phyloP scores from a whole-genome alignment of 2,329 filamentous ascomycete species.

The Paraphoma chrysanthemicola region DNA sequence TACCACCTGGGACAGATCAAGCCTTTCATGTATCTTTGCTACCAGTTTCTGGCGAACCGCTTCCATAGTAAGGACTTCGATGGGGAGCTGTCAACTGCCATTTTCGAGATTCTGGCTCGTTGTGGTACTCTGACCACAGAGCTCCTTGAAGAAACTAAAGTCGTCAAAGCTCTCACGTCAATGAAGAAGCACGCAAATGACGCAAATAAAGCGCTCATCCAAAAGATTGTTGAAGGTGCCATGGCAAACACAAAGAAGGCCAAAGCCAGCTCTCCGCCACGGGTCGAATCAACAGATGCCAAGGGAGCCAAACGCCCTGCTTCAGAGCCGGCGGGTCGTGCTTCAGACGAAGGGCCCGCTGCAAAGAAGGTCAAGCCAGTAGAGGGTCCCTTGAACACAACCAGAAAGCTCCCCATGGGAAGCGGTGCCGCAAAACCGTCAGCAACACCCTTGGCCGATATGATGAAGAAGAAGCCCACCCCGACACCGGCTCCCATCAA shows the following conservation, averaged over 20 bases:
- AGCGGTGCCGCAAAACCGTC: constrained; percentile 11
- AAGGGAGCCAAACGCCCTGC: constrained; percentile 42
- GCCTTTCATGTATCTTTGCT: constrained; percentile 54
- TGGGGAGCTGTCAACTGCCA: constrained; percentile 48
- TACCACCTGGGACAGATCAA: constrained; percentile 48
- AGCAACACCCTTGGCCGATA: constrained; percentile 9
- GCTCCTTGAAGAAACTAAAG: constrained; percentile 68
- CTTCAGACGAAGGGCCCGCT: constrained; percentile 23
- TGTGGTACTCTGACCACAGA: constrained; percentile 69
- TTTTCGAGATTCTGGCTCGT: constrained; percentile 64
- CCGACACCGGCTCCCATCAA: constrained; percentile 35
- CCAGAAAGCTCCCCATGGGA: constrained; percentile 24
- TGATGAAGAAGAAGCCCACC: constrained; percentile 33
- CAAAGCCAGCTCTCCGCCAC: constrained; percentile 39
- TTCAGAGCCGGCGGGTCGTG: constrained; percentile 22
- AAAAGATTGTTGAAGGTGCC: constrained; percentile 59
- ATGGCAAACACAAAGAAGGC: constrained; percentile 51
- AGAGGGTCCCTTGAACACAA: constrained; percentile 15
- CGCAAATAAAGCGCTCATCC: constrained; percentile 67
- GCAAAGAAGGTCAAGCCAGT: constrained; percentile 40
- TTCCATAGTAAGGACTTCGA: constrained; percentile 55
- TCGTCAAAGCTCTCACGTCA: constrained; percentile 68
- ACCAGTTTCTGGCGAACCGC: constrained; percentile 58
- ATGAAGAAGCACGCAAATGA: constrained; percentile 71
- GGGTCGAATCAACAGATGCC: constrained; percentile 28